Evolutionary conservation across 2,329 filamentous ascomycete species (phyloP).

Genomic region (Aspergillus ochraceoroseus): DNA sequence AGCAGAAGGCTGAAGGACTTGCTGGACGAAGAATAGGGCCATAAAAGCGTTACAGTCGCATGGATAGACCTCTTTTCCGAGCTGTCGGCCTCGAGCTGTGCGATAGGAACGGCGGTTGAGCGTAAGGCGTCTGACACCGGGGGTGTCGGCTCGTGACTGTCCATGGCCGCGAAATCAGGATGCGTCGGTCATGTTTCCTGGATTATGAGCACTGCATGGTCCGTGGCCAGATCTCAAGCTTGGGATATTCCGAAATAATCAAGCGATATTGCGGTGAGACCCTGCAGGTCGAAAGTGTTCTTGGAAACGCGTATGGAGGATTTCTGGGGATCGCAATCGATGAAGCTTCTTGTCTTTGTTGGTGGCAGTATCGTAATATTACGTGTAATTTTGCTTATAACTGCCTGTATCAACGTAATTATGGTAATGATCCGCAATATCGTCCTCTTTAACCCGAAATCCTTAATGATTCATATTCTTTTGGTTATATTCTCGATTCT

Average conservation of each 20-base stretch:
- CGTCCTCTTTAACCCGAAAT: too few species aligned
- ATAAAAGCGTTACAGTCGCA: slow-evolving; percentile 76
- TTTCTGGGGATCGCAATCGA: slow-evolving; percentile 5
- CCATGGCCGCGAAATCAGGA: slow-evolving; percentile 25
- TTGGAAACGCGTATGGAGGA: slow-evolving; percentile 6
- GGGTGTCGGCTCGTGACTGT: slow-evolving; percentile 25
- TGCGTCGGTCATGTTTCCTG: slow-evolving; percentile 14
- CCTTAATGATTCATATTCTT: too few species aligned
- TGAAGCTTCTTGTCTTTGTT: slow-evolving; percentile 1
- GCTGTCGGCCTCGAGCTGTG: slow-evolving; percentile 33
- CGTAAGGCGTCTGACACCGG: slow-evolving; percentile 22
- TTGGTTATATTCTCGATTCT: too few species aligned
- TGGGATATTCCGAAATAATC: too few species aligned
- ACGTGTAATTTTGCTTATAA: slow-evolving; percentile 1
- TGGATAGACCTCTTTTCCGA: slow-evolving; percentile 46
- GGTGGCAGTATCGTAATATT: slow-evolving; percentile 18
- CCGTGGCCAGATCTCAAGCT: neutral
- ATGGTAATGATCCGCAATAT: neutral
- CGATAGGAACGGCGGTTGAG: slow-evolving; percentile 36
- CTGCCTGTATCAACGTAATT: slow-evolving; percentile 6
- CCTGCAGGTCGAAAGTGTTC: neutral
- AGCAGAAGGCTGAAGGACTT: slow-evolving; percentile 72
- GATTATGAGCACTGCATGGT: slow-evolving; percentile 10
- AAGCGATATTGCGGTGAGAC: too few species aligned
- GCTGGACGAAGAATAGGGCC: slow-evolving; percentile 81